Evolutionary conservation across 2,329 filamentous ascomycete species (phyloP).

Genomic region (Chlorencoelia australis): DNA sequence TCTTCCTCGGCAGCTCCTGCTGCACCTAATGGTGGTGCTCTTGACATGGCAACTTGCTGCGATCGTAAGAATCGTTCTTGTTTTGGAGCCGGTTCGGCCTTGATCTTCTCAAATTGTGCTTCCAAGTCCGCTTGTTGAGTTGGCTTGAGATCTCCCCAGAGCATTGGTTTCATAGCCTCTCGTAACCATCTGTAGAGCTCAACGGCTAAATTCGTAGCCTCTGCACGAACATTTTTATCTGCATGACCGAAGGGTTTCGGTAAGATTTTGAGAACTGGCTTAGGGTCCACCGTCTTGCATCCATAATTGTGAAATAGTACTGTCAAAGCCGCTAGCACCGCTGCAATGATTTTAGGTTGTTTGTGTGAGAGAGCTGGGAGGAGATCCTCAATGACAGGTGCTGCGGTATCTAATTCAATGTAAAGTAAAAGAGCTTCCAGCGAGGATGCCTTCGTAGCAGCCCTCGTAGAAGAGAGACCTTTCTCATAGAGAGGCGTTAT

Average conservation of each 20-base stretch:
- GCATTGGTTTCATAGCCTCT: conserved; percentile 96
- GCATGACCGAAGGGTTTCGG: conserved; percentile 92
- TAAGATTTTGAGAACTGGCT: conserved; percentile 76
- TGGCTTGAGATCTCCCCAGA: conserved; percentile 91
- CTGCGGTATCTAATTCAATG: conserved; percentile 79
- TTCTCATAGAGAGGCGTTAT: conserved; percentile 82
- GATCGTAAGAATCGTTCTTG: conserved; percentile 82
- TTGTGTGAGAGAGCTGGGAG: conserved; percentile 77
- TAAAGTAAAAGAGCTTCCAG: conserved; percentile 81
- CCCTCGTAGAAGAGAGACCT: conserved; percentile 75
- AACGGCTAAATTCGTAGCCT: conserved; percentile 82
- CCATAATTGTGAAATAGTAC: conserved; percentile 89
- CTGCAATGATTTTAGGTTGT: conserved; percentile 78
- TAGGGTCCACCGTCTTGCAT: conserved; percentile 87
- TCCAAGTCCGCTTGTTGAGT: conserved; percentile 93
- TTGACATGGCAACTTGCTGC: conserved; percentile 74
- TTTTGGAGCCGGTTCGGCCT: conserved; percentile 76
- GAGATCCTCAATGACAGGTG: conserved; percentile 82
- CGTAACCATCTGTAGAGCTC: conserved; percentile 96
- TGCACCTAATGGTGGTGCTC: conserved; percentile 50
- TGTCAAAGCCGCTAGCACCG: conserved; percentile 65
- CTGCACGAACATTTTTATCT: conserved; percentile 94
- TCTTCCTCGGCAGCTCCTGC: conserved; percentile 51
- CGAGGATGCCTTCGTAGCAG: conserved; percentile 78
- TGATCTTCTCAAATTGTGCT: conserved; percentile 86